Evolutionary conservation across 225 moss, liverwort and hornwort genomes (phyloP).

Genomic region (Pseudoscleropodium purum): DNA sequence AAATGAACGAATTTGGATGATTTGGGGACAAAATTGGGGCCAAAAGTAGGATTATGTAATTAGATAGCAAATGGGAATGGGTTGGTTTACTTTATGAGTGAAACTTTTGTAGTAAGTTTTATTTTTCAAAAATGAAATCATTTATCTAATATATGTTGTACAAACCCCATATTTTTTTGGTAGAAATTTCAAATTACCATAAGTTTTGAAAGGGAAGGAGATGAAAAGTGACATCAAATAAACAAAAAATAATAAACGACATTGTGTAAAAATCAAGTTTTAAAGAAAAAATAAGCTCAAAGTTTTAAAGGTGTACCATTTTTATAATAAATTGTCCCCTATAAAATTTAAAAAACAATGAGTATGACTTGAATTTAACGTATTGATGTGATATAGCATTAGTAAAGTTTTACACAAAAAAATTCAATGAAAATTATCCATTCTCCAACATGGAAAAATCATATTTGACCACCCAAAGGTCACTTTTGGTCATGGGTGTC

Average conservation of each 20-base stretch:
- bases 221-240: accelerated
- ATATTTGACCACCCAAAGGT: background rate
- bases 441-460: background rate
- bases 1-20: background rate
- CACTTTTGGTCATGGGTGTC: background rate
- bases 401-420: background rate
- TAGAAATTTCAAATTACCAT: background rate
- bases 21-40: accelerated
- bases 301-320: background rate
- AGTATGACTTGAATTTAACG: background rate
- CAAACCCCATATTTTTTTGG: background rate
- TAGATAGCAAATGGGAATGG: accelerated
- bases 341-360: background rate
- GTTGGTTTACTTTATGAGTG: too few relatives aligned
- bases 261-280: background rate
- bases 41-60: background rate
- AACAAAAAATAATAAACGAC: background rate
- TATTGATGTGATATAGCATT: background rate
- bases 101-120: background rate
- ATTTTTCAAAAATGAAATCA: background rate
- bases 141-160: background rate
- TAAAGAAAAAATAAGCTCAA: background rate
- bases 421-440: background rate
- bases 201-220: background rate
- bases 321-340: background rate